Evolutionary conservation across 495 filamentous ascomycete genomes (phyloP).

Genomic region (Symbiotaphrina buchneri): DNA sequence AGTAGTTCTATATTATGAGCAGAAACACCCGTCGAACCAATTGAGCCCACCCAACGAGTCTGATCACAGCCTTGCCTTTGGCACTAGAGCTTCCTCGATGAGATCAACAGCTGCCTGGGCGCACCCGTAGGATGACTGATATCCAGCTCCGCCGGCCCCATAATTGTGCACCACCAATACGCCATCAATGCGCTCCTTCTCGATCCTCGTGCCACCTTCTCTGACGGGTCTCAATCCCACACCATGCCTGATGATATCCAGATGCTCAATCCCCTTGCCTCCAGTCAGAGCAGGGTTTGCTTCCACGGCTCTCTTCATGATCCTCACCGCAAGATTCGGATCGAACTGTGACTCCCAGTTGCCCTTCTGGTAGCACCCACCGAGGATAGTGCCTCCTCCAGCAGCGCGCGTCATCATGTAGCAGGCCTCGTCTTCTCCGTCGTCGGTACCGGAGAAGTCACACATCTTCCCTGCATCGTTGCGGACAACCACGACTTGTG

Average conservation of each 20-base stretch:
- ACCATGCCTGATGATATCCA: slow-evolving; percentile 72
- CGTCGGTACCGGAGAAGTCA: slow-evolving; percentile 51
- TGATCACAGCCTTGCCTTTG: too few relatives aligned
- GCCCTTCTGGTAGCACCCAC: slow-evolving; percentile 66
- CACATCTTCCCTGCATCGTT: slow-evolving; percentile 59
- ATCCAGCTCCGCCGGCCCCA: slow-evolving; percentile 79
- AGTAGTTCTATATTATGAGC: too few relatives aligned
- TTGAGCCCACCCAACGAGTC: too few relatives aligned
- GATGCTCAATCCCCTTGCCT: slow-evolving; percentile 55
- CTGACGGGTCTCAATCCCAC: slow-evolving; percentile 71
- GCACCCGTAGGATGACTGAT: slow-evolving; percentile 77
- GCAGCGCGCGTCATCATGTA: slow-evolving; percentile 87
- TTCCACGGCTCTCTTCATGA: slow-evolving; percentile 69
- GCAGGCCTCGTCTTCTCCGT: slow-evolving; percentile 53
- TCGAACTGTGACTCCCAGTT: slow-evolving; percentile 71
- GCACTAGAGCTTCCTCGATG: slow-evolving; percentile 42
- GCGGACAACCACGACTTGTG: slow-evolving; percentile 73
- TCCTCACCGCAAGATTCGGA: slow-evolving; percentile 55
- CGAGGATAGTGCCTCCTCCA: slow-evolving; percentile 60
- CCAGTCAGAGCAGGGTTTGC: slow-evolving; percentile 48
- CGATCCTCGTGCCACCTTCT: slow-evolving; percentile 54
- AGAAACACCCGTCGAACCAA: too few relatives aligned
- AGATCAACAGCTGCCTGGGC: slow-evolving; percentile 43
- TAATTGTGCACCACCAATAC: slow-evolving; percentile 83
- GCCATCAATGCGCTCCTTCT: slow-evolving; percentile 53